These are phyloP conservation scores for Trypanosoma lewisi DNA, from an alignment of 208 protist species.

Conservation along the genomic window DNA sequence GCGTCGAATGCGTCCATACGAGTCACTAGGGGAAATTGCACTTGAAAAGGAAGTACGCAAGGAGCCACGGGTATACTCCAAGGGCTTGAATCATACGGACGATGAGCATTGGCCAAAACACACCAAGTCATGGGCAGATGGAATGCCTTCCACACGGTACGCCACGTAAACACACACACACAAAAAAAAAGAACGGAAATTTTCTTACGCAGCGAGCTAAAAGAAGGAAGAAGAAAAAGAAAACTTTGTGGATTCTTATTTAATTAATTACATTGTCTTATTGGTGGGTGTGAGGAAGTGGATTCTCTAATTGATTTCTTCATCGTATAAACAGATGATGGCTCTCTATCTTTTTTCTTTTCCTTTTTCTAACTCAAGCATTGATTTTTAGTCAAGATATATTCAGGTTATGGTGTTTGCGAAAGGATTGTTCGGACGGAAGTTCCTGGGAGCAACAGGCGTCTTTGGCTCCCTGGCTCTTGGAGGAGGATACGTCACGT, in stretches of 20 bases:
- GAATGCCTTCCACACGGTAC: conserved; percentile 58
- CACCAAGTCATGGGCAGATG: conserved; percentile 45
- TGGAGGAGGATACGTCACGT: conserved; percentile 64
- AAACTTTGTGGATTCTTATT: too few species aligned
- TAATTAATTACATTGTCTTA: too few species aligned
- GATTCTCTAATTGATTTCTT: too few species aligned
- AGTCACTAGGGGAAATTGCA: conserved; percentile 71
- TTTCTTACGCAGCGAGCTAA: too few species aligned
- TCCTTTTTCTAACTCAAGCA: background rate
- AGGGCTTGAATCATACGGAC: conserved; percentile 42
- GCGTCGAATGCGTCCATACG: conserved; percentile 51
- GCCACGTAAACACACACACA: conserved; percentile 23
- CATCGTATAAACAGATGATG: too few species aligned
- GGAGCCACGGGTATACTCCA: conserved; percentile 53
- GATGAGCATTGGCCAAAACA: conserved; percentile 61
- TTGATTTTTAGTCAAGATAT: background rate
- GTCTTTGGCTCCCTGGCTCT: conserved; percentile 32
- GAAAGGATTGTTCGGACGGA: conserved; percentile 46
- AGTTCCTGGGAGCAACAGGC: conserved; percentile 35
- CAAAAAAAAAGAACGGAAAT: too few species aligned
- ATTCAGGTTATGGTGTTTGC: conserved; percentile 33
- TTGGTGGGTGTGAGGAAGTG: too few species aligned
- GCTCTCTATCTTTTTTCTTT: conserved; percentile 10
- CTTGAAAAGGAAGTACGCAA: conserved; percentile 77
- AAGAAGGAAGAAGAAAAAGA: too few species aligned